Conservation (phyloP, 2,329 filamentous ascomycete genomes). For the Alternaria angustiovoidea region DNA sequence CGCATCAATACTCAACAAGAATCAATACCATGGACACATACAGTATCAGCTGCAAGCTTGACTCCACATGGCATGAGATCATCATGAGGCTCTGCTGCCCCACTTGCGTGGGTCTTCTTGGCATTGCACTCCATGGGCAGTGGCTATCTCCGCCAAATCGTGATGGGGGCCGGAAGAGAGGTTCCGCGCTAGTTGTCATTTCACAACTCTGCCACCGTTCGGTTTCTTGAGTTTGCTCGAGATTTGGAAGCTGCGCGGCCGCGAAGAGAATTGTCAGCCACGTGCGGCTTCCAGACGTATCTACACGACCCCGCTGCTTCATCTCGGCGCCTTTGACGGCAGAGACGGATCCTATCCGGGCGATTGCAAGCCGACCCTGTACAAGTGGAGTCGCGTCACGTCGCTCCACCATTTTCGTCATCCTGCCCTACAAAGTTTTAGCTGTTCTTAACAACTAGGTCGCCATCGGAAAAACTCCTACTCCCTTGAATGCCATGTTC, state of each 20-base stretch:
- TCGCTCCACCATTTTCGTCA: conserved; percentile 15
- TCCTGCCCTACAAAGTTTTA: not conserved
- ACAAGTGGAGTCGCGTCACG: not conserved
- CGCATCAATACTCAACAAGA: conserved; percentile 5
- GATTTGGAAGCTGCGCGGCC: not conserved
- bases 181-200: not conserved
- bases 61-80: conserved; percentile 18
- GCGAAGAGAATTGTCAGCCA: not conserved
- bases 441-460: not conserved
- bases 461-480: conserved; percentile 18
- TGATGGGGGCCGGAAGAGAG: conserved; percentile 1
- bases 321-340: not conserved
- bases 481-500: conserved; percentile 20
- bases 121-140: not conserved
- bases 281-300: not conserved
- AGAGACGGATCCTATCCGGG: not conserved
- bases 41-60: not conserved
- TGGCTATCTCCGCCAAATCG: not conserved
- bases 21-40: conserved; percentile 5
- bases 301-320: not conserved
- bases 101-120: not conserved
- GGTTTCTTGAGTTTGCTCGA: not conserved
- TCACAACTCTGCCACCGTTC: not conserved
- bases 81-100: conserved; percentile 24
- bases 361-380: not conserved